Base-by-base conservation (phyloP, 192 early-diverging fungal genomes). In the Cetraspora pellucida region DNA sequence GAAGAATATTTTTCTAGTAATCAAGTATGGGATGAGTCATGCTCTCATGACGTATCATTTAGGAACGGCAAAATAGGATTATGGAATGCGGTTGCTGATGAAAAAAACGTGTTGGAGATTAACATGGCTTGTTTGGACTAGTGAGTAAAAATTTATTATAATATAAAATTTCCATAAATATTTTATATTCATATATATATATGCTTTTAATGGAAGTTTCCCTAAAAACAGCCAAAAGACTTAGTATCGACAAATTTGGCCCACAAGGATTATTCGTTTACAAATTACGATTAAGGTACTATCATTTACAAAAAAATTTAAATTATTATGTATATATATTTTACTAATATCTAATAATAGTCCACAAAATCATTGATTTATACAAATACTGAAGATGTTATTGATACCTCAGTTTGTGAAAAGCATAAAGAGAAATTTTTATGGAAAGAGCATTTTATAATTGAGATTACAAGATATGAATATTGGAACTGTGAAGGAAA, bases 381-480 rank as follows among this genome's bases (percentile, higher is more conserved):
- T 52, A 25, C 76, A 0, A 67, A 69, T 14, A 79, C 72, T 3
- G 61, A 74, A 9, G 82, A 83, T 49, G 63, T 79, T 46, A 30
- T 27, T 2, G 80, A 81, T 5, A 19, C 66, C 11, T 68, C 58
- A 11, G 70, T 83, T 2, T 77, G 67, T 27, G 76, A 83, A 75
- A 83, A 81, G 54, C 80, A 80, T 6, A 78, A 77, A 58, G 82
- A 80, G 80, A 66, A 74, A 17, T 81, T 80, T 77, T 77, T 77
- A 25, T 85, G 84, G 84, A 58, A 55, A 0, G 74, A 80, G 1
- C 0, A 76, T 64, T 85, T 81, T 69, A 55, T 85, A 5, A 68
- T 85, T 5, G 84, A 85, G 43, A 73, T 85, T 13, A 77, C 79
- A 8, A 76, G 70, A 31, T 81, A 85, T n/a, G 80, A 85, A 52